These are phyloP conservation scores for Exutisphaerella laricina DNA, from an alignment of 2,329 filamentous ascomycete species.

Conservation along the genomic window DNA sequence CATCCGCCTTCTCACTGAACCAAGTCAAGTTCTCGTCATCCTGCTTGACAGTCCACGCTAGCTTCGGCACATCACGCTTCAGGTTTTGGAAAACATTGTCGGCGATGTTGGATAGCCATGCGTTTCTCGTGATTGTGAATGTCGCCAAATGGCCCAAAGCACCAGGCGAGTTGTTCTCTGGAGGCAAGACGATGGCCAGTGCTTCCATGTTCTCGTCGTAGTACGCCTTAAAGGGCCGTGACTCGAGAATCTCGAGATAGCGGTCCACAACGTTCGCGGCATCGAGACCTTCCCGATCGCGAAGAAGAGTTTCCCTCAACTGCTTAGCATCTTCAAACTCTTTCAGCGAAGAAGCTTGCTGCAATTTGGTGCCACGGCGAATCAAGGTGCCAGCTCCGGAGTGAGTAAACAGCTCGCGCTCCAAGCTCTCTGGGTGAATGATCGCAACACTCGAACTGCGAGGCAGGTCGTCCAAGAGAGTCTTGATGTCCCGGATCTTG, in stretches of 20 bases:
- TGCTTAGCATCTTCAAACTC: slow-evolving; percentile 71
- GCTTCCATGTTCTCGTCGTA: slow-evolving; percentile 93
- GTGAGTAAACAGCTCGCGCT: slow-evolving; percentile 96
- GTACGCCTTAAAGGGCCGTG: slow-evolving; percentile 82
- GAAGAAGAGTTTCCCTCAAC: slow-evolving; percentile 74
- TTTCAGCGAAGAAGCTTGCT: slow-evolving; percentile 62
- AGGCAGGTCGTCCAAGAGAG: slow-evolving; percentile 80
- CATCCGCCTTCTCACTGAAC: slow-evolving; percentile 97
- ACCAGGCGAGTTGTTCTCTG: slow-evolving; percentile 56
- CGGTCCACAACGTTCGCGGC: slow-evolving; percentile 77
- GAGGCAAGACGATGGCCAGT: slow-evolving; percentile 78
- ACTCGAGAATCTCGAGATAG: slow-evolving; percentile 73
- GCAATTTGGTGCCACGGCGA: slow-evolving; percentile 82
- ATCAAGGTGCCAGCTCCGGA: slow-evolving; percentile 92
- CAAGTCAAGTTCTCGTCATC: slow-evolving; percentile 95
- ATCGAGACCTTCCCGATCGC: slow-evolving; percentile 76
- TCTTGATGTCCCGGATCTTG: slow-evolving; percentile 98
- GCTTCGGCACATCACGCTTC: slow-evolving; percentile 85
- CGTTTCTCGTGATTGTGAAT: slow-evolving; percentile 86
- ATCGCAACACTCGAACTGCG: slow-evolving; percentile 93
- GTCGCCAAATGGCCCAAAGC: slow-evolving; percentile 82
- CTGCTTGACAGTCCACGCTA: slow-evolving; percentile 94
- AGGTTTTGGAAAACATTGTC: slow-evolving; percentile 93
- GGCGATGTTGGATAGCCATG: slow-evolving; percentile 89
- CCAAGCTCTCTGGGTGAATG: slow-evolving; percentile 90